A percentile compares a stretch with the other conserved stretches of the same genome.
Evolutionary conservation across 139 green algal genomes (phyloP).

Genomic region (Haematococcus lacustris): DNA sequence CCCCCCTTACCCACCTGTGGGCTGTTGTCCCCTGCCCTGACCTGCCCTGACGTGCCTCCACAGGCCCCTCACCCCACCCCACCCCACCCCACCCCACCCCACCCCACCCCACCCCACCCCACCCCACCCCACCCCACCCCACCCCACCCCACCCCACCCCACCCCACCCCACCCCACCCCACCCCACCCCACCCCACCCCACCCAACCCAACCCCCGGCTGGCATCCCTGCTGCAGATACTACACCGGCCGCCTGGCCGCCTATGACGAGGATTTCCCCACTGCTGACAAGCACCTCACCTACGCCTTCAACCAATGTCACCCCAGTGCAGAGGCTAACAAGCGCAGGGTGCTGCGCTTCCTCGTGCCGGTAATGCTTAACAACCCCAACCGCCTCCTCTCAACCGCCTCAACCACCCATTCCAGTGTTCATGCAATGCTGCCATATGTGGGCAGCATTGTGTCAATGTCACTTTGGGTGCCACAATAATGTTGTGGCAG

Average conservation of each 20-base stretch:
- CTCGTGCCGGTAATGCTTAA: constrained; percentile 36
- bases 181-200: no score
- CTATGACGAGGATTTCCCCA: constrained; percentile 36
- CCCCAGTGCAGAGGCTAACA: constrained; percentile 10
- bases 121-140: neutral
- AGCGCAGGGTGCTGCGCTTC: constrained; percentile 26
- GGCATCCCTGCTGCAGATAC: constrained; percentile 14
- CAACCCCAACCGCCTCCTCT: no score
- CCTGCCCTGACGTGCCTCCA: no score
- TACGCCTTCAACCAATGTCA: constrained; percentile 30
- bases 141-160: neutral
- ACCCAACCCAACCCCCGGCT: no score
- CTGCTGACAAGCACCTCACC: constrained; percentile 29
- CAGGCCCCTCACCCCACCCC: no score
- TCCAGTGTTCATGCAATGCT: no score
- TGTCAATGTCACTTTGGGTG: no score
- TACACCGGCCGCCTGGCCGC: constrained; percentile 35
- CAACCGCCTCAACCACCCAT: no score
- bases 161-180: neutral
- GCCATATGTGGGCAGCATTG: no score
- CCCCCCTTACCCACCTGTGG: no score
- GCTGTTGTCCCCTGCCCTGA: no score
- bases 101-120: neutral
- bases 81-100: neutral
- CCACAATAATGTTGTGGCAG: no score